phyloP scores from a whole-genome alignment of 2,329 filamentous ascomycete genomes.

The Paramyrothecium sp. region DNA sequence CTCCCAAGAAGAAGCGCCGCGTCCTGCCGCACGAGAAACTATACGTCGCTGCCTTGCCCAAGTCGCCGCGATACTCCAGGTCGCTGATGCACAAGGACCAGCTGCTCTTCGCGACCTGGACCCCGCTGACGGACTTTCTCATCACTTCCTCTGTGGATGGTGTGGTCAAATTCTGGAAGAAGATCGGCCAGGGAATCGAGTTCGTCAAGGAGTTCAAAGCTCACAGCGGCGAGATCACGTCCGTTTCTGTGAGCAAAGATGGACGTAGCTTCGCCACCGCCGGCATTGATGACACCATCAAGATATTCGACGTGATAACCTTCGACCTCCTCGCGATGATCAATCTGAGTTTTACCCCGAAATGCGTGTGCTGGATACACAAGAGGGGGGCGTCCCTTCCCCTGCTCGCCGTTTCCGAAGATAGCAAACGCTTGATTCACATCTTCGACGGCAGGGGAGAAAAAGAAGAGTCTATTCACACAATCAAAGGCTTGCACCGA shows the following conservation, averaged over 20 bases:
- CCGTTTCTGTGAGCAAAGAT: constrained; percentile 83
- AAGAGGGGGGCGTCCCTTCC: constrained; percentile 83
- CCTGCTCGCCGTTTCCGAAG: constrained; percentile 78
- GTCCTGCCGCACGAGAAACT: constrained; percentile 93
- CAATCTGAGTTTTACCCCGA: constrained; percentile 71
- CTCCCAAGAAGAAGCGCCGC: constrained; percentile 86
- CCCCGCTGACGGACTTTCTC: constrained; percentile 88
- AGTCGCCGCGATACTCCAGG: constrained; percentile 80
- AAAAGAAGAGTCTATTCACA: constrained; percentile 72
- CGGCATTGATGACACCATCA: constrained; percentile 74
- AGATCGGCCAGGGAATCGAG: constrained; percentile 83
- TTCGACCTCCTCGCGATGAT: constrained; percentile 87
- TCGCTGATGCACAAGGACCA: constrained; percentile 99
- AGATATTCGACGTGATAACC: constrained; percentile 80
- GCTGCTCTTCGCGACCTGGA: constrained; percentile 82
- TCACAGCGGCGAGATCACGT: constrained; percentile 80
- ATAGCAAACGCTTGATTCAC: constrained; percentile 68
- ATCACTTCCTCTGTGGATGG: constrained; percentile 93
- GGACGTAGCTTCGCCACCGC: constrained; percentile 91
- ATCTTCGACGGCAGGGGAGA: constrained; percentile 92
- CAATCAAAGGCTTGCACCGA: constrained; percentile 75
- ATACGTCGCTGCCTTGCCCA: constrained; percentile 86
- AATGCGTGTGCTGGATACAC: constrained; percentile 90
- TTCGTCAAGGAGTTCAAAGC: constrained; percentile 98
- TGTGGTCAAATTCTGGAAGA: constrained; percentile 99